Conservation (phyloP, 805 yeast species). For the Priceomyces medius region DNA sequence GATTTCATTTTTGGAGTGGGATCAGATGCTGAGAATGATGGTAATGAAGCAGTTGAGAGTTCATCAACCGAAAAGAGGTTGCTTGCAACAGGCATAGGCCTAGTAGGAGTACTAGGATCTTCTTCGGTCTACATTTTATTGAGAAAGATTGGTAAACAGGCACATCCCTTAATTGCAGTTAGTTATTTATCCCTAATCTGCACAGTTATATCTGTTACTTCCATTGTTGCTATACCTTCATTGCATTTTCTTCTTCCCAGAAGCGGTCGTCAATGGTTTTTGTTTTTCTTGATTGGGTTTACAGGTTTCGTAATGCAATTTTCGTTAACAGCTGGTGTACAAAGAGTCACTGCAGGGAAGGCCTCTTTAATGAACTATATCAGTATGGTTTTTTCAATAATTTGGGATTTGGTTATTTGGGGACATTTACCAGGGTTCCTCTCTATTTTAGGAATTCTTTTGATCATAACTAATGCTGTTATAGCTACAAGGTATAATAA, state of each 20-base stretch:
- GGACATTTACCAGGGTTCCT: constrained; percentile 68
- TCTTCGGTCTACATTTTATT: constrained; percentile 67
- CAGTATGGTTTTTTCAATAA: constrained; percentile 72
- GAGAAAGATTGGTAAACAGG: constrained; percentile 71
- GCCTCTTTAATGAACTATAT: constrained; percentile 75
- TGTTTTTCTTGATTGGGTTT: constrained; percentile 61
- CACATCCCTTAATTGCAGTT: constrained; percentile 80
- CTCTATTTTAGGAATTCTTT: constrained; percentile 65
- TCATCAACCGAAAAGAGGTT: constrained; percentile 53
- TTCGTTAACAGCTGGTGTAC: constrained; percentile 76
- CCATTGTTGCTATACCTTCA: constrained; percentile 56
- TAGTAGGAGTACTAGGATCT: constrained; percentile 69
- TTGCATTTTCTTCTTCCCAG: constrained; percentile 61
- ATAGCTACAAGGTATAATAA: constrained; percentile 52
- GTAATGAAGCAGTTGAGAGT: constrained; percentile 46
- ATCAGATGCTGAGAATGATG: constrained; percentile 28
- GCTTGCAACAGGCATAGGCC: constrained; percentile 61
- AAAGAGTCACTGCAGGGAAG: constrained; percentile 73
- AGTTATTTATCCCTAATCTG: constrained; percentile 69
- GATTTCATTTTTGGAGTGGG: constrained; percentile 58
- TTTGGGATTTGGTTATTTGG: constrained; percentile 74
- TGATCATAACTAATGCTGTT: constrained; percentile 67
- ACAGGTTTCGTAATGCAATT: constrained; percentile 85
- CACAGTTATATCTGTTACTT: constrained; percentile 51
- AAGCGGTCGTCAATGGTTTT: constrained; percentile 61